Percentiles rank a stretch among this genome's conserved stretches.
Evolutionary conservation across 257 asterid species (phyloP).

Genomic region (Echites panduratus): DNA sequence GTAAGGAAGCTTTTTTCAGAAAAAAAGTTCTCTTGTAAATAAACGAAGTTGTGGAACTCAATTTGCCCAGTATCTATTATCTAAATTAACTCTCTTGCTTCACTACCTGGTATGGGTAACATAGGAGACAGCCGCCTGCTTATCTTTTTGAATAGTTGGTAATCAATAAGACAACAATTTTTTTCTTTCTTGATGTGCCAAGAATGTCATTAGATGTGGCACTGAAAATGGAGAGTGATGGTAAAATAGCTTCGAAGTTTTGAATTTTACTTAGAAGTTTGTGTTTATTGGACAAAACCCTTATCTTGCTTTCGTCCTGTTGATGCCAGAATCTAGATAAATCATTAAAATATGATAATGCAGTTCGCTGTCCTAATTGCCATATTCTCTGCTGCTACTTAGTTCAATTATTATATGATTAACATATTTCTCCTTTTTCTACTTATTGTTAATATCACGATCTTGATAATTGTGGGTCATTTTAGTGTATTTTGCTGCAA

Average conservation of each 20-base stretch:
- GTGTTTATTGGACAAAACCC: not conserved
- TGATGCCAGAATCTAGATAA: not conserved
- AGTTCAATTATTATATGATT: not conserved
- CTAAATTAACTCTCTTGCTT: not conserved
- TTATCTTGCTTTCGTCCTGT: not conserved
- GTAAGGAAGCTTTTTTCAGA: constrained; percentile 42
- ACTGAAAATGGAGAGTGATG: not conserved
- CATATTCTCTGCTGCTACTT: not conserved
- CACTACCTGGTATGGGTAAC: not conserved
- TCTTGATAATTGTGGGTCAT: not conserved
- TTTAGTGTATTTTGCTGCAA: not conserved
- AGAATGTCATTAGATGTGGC: not conserved
- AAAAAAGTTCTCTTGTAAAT: not conserved
- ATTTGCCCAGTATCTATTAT: not conserved
- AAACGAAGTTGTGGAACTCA: not conserved
- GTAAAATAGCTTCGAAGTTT: not conserved
- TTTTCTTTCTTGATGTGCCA: not conserved
- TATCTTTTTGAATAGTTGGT: not conserved
- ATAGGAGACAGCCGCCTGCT: not conserved
- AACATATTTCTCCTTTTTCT: not conserved
- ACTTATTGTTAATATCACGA: not conserved
- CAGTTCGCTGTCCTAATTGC: not conserved
- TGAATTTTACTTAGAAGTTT: not conserved
- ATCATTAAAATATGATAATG: not conserved
- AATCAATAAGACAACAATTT: not conserved